Conservation (phyloP, 257 asterid species). For the Henckelia pumila region DNA sequence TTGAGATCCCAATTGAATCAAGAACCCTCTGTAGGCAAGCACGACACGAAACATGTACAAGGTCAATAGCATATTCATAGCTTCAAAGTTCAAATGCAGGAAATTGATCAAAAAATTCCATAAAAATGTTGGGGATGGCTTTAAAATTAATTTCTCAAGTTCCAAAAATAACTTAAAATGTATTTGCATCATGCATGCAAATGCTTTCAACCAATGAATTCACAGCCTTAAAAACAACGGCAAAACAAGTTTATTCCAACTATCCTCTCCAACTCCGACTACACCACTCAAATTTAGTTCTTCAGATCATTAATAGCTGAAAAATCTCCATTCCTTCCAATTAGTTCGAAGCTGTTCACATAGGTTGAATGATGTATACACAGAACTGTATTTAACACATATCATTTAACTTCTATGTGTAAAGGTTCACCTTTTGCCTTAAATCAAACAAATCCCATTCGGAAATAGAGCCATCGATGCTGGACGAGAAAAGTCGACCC, state of each 20-base stretch:
- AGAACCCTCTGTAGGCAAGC: slow-evolving; percentile 59
- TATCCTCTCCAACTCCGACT: neutral
- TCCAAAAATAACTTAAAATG: neutral
- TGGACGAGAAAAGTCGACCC: slow-evolving; percentile 72
- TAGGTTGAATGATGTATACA: neutral
- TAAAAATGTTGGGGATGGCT: neutral
- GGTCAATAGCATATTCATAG: slow-evolving; percentile 15
- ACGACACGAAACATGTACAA: neutral
- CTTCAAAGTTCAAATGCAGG: neutral
- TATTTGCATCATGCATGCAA: neutral
- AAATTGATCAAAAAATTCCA: neutral
- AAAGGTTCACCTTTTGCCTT: slow-evolving; percentile 59
- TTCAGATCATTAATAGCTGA: neutral
- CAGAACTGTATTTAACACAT: neutral
- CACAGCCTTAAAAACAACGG: neutral
- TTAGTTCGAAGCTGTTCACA: neutral
- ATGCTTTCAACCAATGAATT: neutral
- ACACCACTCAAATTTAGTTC: neutral
- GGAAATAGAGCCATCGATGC: slow-evolving; percentile 82
- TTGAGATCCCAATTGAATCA: slow-evolving; percentile 69
- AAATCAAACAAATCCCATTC: slow-evolving; percentile 87
- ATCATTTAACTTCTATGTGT: neutral
- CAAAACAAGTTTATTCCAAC: neutral
- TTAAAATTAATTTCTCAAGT: neutral
- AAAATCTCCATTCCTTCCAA: neutral